Evolutionary conservation across 139 green algal species (phyloP).

Genomic region (Chlorella sp.): DNA sequence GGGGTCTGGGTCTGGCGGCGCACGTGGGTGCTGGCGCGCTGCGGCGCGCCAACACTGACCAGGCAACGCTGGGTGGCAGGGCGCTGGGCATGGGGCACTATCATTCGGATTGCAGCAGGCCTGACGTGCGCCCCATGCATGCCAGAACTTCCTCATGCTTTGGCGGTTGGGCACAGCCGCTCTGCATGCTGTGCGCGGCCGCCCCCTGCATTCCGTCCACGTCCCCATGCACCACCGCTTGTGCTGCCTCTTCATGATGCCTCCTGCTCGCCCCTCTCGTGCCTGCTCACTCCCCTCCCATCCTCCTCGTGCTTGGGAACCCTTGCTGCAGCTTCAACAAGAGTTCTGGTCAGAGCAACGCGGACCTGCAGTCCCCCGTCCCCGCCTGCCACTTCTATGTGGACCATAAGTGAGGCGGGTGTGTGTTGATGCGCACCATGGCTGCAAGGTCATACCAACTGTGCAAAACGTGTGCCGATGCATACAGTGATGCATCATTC

Average conservation of each 20-base stretch:
- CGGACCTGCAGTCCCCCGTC: slow-evolving; percentile 16
- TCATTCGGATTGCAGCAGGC: too few relatives aligned
- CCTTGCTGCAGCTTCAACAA: slow-evolving; percentile 4
- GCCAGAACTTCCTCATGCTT: too few relatives aligned
- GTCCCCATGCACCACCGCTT: background rate
- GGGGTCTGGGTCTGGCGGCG: too few relatives aligned
- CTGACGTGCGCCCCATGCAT: too few relatives aligned
- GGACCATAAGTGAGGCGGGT: slow-evolving; percentile 3
- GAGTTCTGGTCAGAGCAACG: slow-evolving; percentile 1
- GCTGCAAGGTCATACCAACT: too few relatives aligned
- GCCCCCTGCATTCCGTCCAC: background rate
- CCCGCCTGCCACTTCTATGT: slow-evolving; percentile 32
- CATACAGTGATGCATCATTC: too few relatives aligned
- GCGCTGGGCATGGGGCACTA: too few relatives aligned
- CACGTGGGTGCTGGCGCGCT: too few relatives aligned
- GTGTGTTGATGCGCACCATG: background rate
- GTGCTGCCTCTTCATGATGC: background rate
- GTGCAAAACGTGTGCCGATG: too few relatives aligned
- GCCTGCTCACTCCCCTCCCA: background rate
- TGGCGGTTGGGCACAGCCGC: background rate
- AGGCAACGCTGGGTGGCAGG: too few relatives aligned
- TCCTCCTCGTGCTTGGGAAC: background rate
- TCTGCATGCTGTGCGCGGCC: background rate
- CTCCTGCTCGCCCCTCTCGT: background rate
- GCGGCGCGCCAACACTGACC: too few relatives aligned